These are phyloP conservation scores for carrot (Daucus carota) DNA, from an alignment of 129 eudicot species.

Conservation along the genomic window DH1_v3.0 NC_030388.2:27025001-27025500, in stretches of 20 bases:
- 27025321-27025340: neutral
- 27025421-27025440: conserved; percentile 3
- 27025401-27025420: too few relatives aligned
- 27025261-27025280: conserved; percentile 57
- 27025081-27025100: conserved; percentile 37
- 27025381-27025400: neutral
- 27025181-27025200: neutral
- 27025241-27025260: conserved; percentile 49
- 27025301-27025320: conserved; percentile 74
- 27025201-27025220: neutral
- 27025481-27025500: neutral
- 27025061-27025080: conserved; percentile 54
- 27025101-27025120: conserved; percentile 69
- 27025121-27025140: conserved; percentile 73
- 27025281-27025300: conserved; percentile 49
- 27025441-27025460: neutral
- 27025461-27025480: neutral
- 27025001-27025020: neutral
- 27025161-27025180: neutral
- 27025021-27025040: neutral
- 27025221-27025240: conserved; percentile 26
- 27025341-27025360: neutral
- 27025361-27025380: neutral
- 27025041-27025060: conserved; percentile 2
- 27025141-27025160: conserved; percentile 13